Evolutionary conservation across 2,329 filamentous ascomycete genomes (phyloP).

Genomic region (Apiospora marii): DNA sequence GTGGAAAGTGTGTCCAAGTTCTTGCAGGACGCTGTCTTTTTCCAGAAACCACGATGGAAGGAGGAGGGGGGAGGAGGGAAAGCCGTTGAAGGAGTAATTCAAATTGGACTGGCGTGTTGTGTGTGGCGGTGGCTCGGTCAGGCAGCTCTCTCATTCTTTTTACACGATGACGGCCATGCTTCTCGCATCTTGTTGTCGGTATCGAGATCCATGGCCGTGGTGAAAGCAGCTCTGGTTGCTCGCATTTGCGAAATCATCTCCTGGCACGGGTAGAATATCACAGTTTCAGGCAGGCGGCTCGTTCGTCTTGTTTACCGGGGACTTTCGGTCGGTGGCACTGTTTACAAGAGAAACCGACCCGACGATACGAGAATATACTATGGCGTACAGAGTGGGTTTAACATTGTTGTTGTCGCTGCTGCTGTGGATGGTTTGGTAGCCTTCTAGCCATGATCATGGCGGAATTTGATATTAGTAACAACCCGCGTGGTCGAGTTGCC

Average conservation of each 20-base stretch:
- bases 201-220: not conserved
- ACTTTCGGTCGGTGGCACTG: not conserved
- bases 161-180: no score
- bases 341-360: not conserved
- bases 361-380: not conserved
- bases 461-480: not conserved
- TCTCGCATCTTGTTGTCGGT: no score
- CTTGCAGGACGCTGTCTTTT: not conserved
- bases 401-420: no score
- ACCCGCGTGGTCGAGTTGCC: not conserved
- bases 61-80: not conserved
- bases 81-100: not conserved
- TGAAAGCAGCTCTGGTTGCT: not conserved
- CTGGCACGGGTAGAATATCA: not conserved
- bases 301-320: not conserved
- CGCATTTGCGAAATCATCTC: not conserved
- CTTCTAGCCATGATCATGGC: not conserved
- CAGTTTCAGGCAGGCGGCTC: not conserved
- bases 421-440: not conserved
- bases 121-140: not conserved
- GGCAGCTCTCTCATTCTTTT: not conserved
- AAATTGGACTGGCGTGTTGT: not conserved
- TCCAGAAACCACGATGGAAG: not conserved
- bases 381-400: not conserved
- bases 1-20: not conserved